Evolutionary conservation across 495 filamentous ascomycete genomes (phyloP).

Genomic region (Tuber borchii): DNA sequence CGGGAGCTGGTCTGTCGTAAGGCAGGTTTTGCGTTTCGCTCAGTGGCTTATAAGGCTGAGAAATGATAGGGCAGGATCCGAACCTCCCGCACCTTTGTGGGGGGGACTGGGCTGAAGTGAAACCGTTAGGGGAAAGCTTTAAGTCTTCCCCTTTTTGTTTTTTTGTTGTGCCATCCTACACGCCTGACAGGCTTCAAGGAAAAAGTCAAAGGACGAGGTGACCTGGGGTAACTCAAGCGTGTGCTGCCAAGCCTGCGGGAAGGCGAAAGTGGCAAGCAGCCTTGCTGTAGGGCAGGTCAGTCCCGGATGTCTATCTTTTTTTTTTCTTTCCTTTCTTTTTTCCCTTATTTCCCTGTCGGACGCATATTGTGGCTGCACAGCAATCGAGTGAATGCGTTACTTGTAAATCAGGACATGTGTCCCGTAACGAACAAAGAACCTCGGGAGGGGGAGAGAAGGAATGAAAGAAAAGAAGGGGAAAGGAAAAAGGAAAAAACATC

Average conservation of each 20-base stretch:
- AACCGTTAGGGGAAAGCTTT: conserved; percentile 31
- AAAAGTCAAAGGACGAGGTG: conserved; percentile 22
- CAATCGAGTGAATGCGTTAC: not conserved
- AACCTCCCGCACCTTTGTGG: conserved; percentile 32
- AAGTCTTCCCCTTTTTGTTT: not conserved
- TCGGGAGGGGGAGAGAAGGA: not conserved
- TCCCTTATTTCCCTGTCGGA: not conserved
- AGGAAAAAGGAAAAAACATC: not conserved
- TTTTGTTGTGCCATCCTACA: conserved; percentile 16
- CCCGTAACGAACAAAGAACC: not conserved
- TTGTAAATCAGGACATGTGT: not conserved
- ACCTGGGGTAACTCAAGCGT: conserved; percentile 35
- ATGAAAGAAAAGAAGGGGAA: not conserved
- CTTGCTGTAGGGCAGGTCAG: conserved; percentile 36
- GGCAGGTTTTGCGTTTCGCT: conserved; percentile 23
- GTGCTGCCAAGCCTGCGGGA: conserved; percentile 34
- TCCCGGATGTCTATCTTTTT: conserved; percentile 28
- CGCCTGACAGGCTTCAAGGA: conserved; percentile 36
- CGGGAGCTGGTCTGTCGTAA: conserved; percentile 18
- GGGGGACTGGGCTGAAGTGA: conserved; percentile 39
- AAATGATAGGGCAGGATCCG: conserved; percentile 37
- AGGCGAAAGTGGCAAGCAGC: conserved; percentile 31
- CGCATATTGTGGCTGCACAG: not conserved
- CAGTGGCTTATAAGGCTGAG: conserved; percentile 39
- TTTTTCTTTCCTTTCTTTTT: not conserved